phyloP scores from a whole-genome alignment of 1,284 basidiomycete genomes.

The Pseudozyma tsukubaensis region DNA sequence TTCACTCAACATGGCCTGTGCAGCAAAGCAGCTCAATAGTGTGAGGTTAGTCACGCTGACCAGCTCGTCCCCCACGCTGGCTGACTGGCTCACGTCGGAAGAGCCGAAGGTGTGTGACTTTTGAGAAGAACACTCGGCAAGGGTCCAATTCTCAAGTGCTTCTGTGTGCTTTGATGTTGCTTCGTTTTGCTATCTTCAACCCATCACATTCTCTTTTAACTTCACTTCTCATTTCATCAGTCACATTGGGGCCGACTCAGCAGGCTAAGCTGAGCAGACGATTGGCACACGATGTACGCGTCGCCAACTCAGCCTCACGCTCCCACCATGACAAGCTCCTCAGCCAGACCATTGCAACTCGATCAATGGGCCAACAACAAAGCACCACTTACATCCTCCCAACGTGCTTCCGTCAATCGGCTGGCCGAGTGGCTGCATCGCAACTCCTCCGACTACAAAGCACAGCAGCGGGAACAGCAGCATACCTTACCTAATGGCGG shows the following conservation, averaged over 20 bases:
- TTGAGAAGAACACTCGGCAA: constrained; percentile 20
- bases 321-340: constrained; percentile 17
- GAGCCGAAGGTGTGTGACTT: constrained; percentile 5
- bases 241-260: neutral
- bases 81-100: constrained; percentile 13
- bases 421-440: constrained; percentile 55
- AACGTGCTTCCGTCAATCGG: constrained; percentile 52
- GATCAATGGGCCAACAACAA: constrained; percentile 55
- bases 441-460: constrained; percentile 41
- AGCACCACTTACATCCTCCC: constrained; percentile 43
- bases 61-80: neutral
- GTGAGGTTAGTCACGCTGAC: constrained; percentile 13
- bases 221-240: neutral
- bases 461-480: constrained; percentile 19
- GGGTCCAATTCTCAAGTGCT: constrained; percentile 18
- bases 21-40: neutral
- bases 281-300: constrained; percentile 14
- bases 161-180: too few species aligned
- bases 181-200: neutral
- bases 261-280: neutral
- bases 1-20: constrained; percentile 28
- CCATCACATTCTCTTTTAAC: neutral
- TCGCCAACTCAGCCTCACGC: constrained; percentile 14
- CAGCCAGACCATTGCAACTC: constrained; percentile 47
- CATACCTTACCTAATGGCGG: neutral